phyloP scores from a whole-genome alignment of 257 asterid genomes.

The Solanum lycopersicoides region DNA sequence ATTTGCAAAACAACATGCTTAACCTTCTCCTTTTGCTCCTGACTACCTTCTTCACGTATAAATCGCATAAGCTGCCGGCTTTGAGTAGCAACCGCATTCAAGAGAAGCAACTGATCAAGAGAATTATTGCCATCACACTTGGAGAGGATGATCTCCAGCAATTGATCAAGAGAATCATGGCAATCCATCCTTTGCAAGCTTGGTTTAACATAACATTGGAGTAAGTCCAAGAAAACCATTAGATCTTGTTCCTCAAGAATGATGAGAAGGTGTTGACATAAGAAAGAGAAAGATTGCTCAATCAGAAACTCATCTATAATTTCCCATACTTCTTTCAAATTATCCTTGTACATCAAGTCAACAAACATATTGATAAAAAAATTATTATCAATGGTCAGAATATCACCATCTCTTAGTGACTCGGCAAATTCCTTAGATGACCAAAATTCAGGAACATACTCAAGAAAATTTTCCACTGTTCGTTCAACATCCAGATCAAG shows the following conservation, averaged over 20 bases:
- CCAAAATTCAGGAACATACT: slow-evolving; percentile 95
- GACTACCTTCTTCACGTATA: slow-evolving; percentile 65
- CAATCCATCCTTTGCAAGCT: slow-evolving; percentile 22
- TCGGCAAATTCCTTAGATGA: slow-evolving; percentile 78
- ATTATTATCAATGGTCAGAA: slow-evolving; percentile 47
- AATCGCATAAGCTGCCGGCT: slow-evolving; percentile 75
- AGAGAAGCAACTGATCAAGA: slow-evolving; percentile 56
- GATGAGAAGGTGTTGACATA: slow-evolving; percentile 80
- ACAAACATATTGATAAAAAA: slow-evolving; percentile 58
- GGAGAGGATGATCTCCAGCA: slow-evolving; percentile 65
- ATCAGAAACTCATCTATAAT: slow-evolving; percentile 58
- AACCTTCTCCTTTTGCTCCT: slow-evolving; percentile 46
- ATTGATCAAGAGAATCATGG: slow-evolving; percentile 29
- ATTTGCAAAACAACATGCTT: slow-evolving; percentile 40
- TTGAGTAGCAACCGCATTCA: slow-evolving; percentile 68
- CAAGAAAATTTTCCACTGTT: slow-evolving; percentile 88
- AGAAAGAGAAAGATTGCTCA: slow-evolving; percentile 73
- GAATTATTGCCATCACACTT: slow-evolving; percentile 31
- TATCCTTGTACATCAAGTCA: slow-evolving; percentile 75
- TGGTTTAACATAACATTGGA: slow-evolving; percentile 50
- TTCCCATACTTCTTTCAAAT: slow-evolving; percentile 59
- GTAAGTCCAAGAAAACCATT: slow-evolving; percentile 42
- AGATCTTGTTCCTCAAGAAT: slow-evolving; percentile 71
- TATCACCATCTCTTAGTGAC: slow-evolving; percentile 77
- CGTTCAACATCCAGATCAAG: slow-evolving; percentile 87